Evolutionary conservation across 1,139 yeast species (phyloP).

Genomic region (Yamadazyma membranifaciens): DNA sequence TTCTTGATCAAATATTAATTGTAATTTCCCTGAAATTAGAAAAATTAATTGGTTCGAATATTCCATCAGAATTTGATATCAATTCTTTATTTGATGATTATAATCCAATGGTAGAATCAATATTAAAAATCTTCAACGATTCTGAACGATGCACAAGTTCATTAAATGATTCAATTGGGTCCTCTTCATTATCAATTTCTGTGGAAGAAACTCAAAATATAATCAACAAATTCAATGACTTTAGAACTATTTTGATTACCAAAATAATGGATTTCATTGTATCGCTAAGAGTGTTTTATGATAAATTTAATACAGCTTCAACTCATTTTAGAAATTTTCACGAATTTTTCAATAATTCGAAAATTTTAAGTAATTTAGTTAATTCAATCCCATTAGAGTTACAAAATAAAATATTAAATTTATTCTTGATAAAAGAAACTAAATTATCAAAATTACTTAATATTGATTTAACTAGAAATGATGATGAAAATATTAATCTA

Average conservation of each 20-base stretch:
- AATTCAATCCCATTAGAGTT: slow-evolving; percentile 21
- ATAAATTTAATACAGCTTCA: slow-evolving; percentile 22
- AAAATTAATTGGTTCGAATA: slow-evolving; percentile 22
- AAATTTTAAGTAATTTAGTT: slow-evolving; percentile 13
- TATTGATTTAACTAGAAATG: slow-evolving; percentile 50
- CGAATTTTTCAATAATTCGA: slow-evolving; percentile 21
- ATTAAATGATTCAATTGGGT: slow-evolving; percentile 12
- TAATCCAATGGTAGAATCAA: not conserved
- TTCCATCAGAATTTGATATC: slow-evolving; percentile 21
- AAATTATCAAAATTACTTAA: slow-evolving; percentile 24
- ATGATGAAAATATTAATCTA: slow-evolving; percentile 54
- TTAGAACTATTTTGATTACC: slow-evolving; percentile 25
- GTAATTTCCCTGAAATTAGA: slow-evolving; percentile 37
- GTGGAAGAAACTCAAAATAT: slow-evolving; percentile 10
- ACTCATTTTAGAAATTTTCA: slow-evolving; percentile 29
- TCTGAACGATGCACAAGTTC: not conserved
- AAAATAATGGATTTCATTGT: slow-evolving; percentile 32
- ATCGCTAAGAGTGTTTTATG: slow-evolving; percentile 33
- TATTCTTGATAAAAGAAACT: slow-evolving; percentile 36
- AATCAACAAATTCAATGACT: slow-evolving; percentile 19
- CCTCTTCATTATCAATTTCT: slow-evolving; percentile 12
- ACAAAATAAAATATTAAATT: slow-evolving; percentile 25
- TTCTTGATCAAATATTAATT: slow-evolving; percentile 27
- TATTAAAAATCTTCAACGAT: not conserved
- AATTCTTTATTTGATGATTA: slow-evolving; percentile 15